Base-by-base conservation (phyloP, 352 stramenopile species). In the Phytophthora pseudosyringae region DNA sequence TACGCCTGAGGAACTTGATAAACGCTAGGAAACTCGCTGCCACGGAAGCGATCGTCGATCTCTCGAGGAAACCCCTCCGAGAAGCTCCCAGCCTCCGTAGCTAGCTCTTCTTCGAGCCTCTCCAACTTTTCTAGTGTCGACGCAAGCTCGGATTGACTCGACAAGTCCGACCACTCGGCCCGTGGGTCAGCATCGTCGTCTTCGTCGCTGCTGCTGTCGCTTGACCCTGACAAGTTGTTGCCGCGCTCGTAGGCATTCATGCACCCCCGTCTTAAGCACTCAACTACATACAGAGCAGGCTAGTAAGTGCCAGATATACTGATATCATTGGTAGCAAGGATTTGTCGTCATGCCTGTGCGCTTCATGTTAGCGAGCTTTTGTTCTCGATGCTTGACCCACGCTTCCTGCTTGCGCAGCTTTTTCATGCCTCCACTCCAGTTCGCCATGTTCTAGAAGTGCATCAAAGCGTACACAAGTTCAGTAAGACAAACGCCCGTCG, bases 331-430 rank as follows among this genome's bases (percentile, higher is more conserved):
- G 18, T 21, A 21, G 21, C 21, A 21, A 21, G 21, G 21, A 44
- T 4, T 4, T 9, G n/a, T 12, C 21, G 5, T 21, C 33, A 3
- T 38, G 75, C 68, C 71, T 67, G 41, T 60, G 18, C 51, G 63
- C 64, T 63, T 60, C 75, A 86, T 73, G 13, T 78, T 69, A 0
- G 59, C 43, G 8, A 90, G 53, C 33, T 86, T 89, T 26, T 61
- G 60, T 56, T 90, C 69, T 32, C 81, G 69, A 16, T 67, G 65
- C 18, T 79, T 65, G 44, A 89, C 59, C 81, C 81, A 90, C 28
- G 51, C 46, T 26, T 89, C 79, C 15, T 80, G 68, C 16, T 82
- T 75, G 12, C 73, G 69, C 29, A 89, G 26, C n/a, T 86, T 82
- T 21, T 54, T 32, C 64, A 78, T 75, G n/a, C 63, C 75, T 44